Base-by-base conservation (phyloP, 805 yeast genomes). In the Nakazawaea ishiwadae region DNA sequence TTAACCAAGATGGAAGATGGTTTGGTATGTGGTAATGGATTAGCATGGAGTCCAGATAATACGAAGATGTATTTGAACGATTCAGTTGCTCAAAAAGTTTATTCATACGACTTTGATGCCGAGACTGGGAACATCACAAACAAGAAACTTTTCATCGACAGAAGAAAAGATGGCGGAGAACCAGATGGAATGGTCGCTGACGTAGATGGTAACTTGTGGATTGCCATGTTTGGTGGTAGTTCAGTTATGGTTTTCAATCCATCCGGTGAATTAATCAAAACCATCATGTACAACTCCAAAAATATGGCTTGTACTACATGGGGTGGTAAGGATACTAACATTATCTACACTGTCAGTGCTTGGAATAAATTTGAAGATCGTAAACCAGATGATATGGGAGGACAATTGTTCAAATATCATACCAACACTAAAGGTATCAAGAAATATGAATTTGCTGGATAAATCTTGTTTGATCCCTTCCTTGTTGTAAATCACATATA, bases 221-320 rank as follows among this genome's bases (percentile, higher is more conserved):
- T 48, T 26, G 51, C 50, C 26, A 46, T 47, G 48, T 48, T 42
- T 41, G 49, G 48, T 31, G 58, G 60, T 15, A 8, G 35, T 36
- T 45, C 53, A 8, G 51, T 59, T 4, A 29, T 44, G 29, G 54
- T 52, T 17, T 42, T 54, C 36, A 48, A 46, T 35, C 55, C 59
- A 10, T 17, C 47, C 20, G 66, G 66, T 15, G 47, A 57, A 33
- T 39, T 49, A 33, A 42, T 58, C 37, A 47, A 49, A 42, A 44
- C 49, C 12, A 49, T 55, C 31, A 42, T 42, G 32, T 39, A 48
- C 28, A 50, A 56, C 23, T 54, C 55, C 6, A 32, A 35, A 30
- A 44, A 47, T 30, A 44, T 49, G 27, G 56, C 65, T 16, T 61
- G 65, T 44, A 58, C 65, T 24, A 53, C 64, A 3, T 61, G 66